phyloP scores from a whole-genome alignment of 148 eudicot species.

The Nepenthes mirabilis region DNA sequence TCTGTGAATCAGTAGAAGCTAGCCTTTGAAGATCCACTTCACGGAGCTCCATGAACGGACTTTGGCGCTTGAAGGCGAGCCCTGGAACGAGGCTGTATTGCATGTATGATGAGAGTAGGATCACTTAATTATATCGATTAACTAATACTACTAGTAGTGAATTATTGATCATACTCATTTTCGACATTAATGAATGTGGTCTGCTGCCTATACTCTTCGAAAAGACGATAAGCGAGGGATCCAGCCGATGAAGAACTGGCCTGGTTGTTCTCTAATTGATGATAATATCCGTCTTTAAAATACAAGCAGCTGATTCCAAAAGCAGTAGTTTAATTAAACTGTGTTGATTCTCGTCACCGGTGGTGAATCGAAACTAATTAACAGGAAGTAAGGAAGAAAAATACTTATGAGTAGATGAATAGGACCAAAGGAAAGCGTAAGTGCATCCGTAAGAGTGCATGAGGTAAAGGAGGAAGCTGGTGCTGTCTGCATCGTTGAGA shows the following conservation, averaged over 20 bases:
- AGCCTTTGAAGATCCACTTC: slow-evolving; percentile 39
- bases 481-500: slow-evolving; percentile 36
- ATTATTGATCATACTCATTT: not conserved
- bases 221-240: slow-evolving; percentile 9
- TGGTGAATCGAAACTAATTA: not conserved
- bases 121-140: not conserved
- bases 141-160: slow-evolving; percentile 7
- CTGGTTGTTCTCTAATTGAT: slow-evolving; percentile 11
- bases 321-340: not conserved
- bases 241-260: slow-evolving; percentile 38
- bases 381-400: slow-evolving; percentile 7
- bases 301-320: slow-evolving; percentile 30
- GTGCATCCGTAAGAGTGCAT: slow-evolving; percentile 36
- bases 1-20: slow-evolving; percentile 33
- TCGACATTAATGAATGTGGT: slow-evolving; percentile 1
- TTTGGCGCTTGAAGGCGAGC: slow-evolving; percentile 43
- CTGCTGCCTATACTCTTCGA: slow-evolving; percentile 32
- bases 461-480: slow-evolving; percentile 18
- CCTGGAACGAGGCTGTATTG: slow-evolving; percentile 65
- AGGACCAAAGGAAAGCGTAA: slow-evolving; percentile 71
- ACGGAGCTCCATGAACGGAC: slow-evolving; percentile 35
- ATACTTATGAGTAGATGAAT: slow-evolving; percentile 27
- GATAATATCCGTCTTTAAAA: slow-evolving; percentile 41
- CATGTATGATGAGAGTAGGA: not conserved
- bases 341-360: not conserved